A percentile compares a stretch with the other conserved stretches of the same genome.
These are phyloP conservation scores for Russula earlei DNA, from an alignment of 768 basidiomycete genomes.

Conservation along the genomic window DNA sequence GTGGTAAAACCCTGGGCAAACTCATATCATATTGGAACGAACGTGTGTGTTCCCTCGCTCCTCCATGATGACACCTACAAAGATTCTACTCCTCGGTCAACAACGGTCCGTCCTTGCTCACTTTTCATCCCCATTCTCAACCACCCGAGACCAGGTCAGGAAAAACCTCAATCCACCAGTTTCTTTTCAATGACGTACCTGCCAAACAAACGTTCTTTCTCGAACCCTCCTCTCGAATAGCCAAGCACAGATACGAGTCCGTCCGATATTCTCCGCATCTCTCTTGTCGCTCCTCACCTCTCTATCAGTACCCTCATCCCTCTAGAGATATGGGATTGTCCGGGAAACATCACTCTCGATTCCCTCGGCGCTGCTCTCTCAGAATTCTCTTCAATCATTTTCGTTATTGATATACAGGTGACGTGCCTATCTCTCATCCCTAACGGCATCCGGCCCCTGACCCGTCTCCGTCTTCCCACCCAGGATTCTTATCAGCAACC, in stretches of 20 bases:
- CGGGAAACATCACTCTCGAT: slow-evolving; percentile 73
- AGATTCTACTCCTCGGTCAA: slow-evolving; percentile 64
- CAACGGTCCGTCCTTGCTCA: slow-evolving; percentile 40
- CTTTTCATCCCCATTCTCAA: neutral
- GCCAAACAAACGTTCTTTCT: slow-evolving; percentile 85
- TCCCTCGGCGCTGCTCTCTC: slow-evolving; percentile 67
- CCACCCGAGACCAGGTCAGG: slow-evolving; percentile 51
- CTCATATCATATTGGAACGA: no score
- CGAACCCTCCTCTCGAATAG: slow-evolving; percentile 73
- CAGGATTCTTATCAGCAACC: slow-evolving; percentile 82
- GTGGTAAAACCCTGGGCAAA: no score
- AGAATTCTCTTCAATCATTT: slow-evolving; percentile 78
- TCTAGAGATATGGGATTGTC: slow-evolving; percentile 93
- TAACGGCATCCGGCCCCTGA: neutral
- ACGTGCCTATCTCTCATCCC: slow-evolving; percentile 22
- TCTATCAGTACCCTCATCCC: slow-evolving; percentile 72
- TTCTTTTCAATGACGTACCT: slow-evolving; percentile 78
- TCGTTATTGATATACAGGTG: slow-evolving; percentile 92
- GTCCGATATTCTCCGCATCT: slow-evolving; percentile 25
- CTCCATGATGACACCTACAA: slow-evolving; percentile 38
- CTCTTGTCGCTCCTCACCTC: neutral
- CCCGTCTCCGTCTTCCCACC: neutral
- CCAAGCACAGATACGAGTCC: slow-evolving; percentile 73
- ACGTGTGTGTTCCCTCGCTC: slow-evolving; percentile 13
- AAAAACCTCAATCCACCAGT: slow-evolving; percentile 85